A percentile compares a stretch with the other conserved stretches of the same genome.
Conservation (phyloP, 106 monocot species). For the Allium fistulosum region DNA sequence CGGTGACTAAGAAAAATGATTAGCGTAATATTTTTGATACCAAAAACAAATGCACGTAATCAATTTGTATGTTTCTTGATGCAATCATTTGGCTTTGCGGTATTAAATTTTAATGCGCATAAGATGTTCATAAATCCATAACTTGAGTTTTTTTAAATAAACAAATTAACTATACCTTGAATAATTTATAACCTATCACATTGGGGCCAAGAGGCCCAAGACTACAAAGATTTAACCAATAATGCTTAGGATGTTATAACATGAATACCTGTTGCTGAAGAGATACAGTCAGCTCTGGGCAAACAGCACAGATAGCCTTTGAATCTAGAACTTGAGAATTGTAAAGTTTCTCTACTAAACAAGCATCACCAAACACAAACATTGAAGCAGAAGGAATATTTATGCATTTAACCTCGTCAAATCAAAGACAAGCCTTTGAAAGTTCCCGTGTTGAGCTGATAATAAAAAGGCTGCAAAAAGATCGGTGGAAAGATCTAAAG, state of each 20-base stretch:
- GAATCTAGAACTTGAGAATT: conserved; percentile 29
- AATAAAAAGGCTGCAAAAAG: conserved; percentile 53
- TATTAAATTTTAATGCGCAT: no score
- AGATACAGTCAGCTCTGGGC: conserved; percentile 64
- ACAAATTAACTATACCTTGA: conserved; percentile 6
- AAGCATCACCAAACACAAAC: conserved; percentile 38
- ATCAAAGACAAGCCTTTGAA: conserved; percentile 80
- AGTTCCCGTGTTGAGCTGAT: conserved; percentile 75
- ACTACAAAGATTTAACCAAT: no score
- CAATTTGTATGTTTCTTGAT: no score
- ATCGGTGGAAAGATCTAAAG: conserved; percentile 49
- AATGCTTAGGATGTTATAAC: background rate
- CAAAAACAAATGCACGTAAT: no score
- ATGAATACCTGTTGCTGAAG: conserved; percentile 89
- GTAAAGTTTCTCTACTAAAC: conserved; percentile 38
- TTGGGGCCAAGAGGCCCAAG: no score
- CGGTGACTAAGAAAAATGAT: no score
- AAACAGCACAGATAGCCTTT: conserved; percentile 38
- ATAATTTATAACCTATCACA: no score
- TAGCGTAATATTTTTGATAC: no score
- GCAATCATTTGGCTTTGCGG: no score
- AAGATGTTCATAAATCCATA: no score
- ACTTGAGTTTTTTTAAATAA: no score
- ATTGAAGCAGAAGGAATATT: conserved; percentile 63
- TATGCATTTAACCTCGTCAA: conserved; percentile 65